Percentiles rank a stretch among this genome's conserved stretches.
phyloP scores from a whole-genome alignment of 2,329 filamentous ascomycete species.

The Colletotrichum sp. region DNA sequence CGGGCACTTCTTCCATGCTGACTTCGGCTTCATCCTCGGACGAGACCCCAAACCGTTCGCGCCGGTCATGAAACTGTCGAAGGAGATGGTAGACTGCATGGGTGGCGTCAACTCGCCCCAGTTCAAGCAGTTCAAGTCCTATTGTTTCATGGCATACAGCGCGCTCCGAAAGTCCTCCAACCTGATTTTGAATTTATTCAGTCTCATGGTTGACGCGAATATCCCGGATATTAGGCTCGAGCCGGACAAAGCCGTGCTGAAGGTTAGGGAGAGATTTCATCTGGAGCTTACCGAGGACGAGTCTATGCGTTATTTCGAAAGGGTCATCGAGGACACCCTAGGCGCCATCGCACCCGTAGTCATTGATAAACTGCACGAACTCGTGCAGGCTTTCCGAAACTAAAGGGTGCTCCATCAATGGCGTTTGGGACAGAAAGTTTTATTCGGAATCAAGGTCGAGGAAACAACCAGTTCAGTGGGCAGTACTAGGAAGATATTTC shows the following conservation, averaged over 20 bases:
- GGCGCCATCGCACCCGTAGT: conserved; percentile 91
- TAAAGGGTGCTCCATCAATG: not conserved
- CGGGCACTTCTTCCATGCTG: conserved; percentile 96
- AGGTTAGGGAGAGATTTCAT: conserved; percentile 94
- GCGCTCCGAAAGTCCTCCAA: conserved; percentile 89
- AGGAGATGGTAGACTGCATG: conserved; percentile 99
- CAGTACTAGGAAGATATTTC: not conserved
- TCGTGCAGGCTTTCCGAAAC: conserved; percentile 81
- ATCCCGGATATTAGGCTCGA: conserved; percentile 94
- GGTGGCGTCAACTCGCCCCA: conserved; percentile 82
- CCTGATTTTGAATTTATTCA: conserved; percentile 93
- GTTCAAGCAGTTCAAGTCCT: conserved; percentile 90
- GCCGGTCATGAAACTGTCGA: conserved; percentile 94
- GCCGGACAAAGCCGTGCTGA: conserved; percentile 91
- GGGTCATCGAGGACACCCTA: conserved; percentile 88
- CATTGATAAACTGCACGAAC: conserved; percentile 92
- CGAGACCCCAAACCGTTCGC: conserved; percentile 97
- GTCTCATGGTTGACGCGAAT: conserved; percentile 96
- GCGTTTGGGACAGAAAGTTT: not conserved
- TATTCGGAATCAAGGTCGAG: not conserved
- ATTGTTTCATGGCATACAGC: conserved; percentile 94
- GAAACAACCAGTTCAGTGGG: not conserved
- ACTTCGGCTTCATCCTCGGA: conserved; percentile 97
- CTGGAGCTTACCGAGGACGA: conserved; percentile 92
- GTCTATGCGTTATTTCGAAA: conserved; percentile 85